phyloP scores from a whole-genome alignment of 106 monocot genomes.

The Allium cepa region DNA sequence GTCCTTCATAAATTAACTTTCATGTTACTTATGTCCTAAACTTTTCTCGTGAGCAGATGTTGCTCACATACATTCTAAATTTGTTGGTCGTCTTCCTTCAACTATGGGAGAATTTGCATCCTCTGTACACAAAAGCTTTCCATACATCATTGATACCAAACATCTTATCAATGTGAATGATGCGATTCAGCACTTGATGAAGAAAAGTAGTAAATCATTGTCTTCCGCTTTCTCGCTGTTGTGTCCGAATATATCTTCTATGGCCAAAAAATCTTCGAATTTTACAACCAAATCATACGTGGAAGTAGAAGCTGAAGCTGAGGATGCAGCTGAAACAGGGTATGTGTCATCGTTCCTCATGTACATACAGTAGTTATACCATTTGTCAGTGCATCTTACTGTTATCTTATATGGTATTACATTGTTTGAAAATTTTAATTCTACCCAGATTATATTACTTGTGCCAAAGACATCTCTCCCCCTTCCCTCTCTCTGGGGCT shows the following conservation, averaged over 20 bases:
- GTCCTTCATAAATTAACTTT: neutral
- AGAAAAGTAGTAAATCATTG: conserved; percentile 66
- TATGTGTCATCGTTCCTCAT: conserved; percentile 13
- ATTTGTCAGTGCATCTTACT: too few species aligned
- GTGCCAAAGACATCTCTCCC: too few species aligned
- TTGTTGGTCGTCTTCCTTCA: conserved; percentile 77
- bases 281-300: conserved; percentile 23
- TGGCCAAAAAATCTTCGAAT: conserved; percentile 4
- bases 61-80: conserved; percentile 76
- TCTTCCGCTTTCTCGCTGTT: conserved; percentile 82
- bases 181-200: conserved; percentile 64
- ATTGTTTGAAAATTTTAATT: too few species aligned
- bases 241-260: conserved; percentile 42
- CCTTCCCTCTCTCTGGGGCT: too few species aligned
- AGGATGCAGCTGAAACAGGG: conserved; percentile 45
- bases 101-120: conserved; percentile 57
- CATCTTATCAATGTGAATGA: conserved; percentile 50
- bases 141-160: conserved; percentile 78
- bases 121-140: conserved; percentile 52
- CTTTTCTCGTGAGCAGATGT: conserved; percentile 55
- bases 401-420: too few species aligned
- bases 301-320: conserved; percentile 52
- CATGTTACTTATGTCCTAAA: conserved; percentile 6
- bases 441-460: too few species aligned
- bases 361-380: too few species aligned